These are phyloP conservation scores for Euphrasia confusa DNA, from an alignment of 257 asterid genomes.

Conservation along the genomic window DNA sequence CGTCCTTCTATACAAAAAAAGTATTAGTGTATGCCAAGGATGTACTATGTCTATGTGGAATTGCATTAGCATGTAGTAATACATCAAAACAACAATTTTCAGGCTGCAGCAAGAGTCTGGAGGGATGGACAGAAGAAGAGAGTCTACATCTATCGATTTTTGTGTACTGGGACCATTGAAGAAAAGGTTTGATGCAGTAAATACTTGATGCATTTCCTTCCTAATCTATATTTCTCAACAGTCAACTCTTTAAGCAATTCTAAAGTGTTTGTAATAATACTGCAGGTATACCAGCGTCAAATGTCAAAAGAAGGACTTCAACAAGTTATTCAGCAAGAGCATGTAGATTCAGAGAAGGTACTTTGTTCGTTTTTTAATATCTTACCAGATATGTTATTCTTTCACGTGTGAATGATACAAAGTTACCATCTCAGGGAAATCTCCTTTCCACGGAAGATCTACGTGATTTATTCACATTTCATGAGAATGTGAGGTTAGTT, in stretches of 20 bases:
- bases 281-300: slow-evolving; percentile 96
- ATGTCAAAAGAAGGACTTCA: slow-evolving; percentile 99
- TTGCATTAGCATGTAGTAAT: background rate
- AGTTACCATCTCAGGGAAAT: slow-evolving; percentile 61
- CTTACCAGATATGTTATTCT: slow-evolving; percentile 17
- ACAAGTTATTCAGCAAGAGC: slow-evolving; percentile 85
- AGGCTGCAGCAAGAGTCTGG: slow-evolving; percentile 99
- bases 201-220: slow-evolving; percentile 26
- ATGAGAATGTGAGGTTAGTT: slow-evolving; percentile 63
- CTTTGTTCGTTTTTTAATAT: slow-evolving; percentile 2
- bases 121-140: slow-evolving; percentile 99
- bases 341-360: slow-evolving; percentile 63
- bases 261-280: slow-evolving; percentile 7
- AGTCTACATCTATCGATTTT: slow-evolving; percentile 90
- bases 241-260: slow-evolving; percentile 5
- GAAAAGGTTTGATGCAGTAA: slow-evolving; percentile 67
- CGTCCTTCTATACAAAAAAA: slow-evolving; percentile 11
- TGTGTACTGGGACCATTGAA: slow-evolving; percentile 94
- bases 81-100: slow-evolving; percentile 2
- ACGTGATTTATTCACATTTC: slow-evolving; percentile 83
- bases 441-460: slow-evolving; percentile 84
- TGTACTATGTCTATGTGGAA: slow-evolving; percentile 10
- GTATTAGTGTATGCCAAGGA: slow-evolving; percentile 20
- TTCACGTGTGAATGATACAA: slow-evolving; percentile 24
- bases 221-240: background rate